Percentiles rank a stretch among this genome's conserved stretches.
Conservation (phyloP, 331 rosid genomes). For the Stylosanthes scabra region DNA sequence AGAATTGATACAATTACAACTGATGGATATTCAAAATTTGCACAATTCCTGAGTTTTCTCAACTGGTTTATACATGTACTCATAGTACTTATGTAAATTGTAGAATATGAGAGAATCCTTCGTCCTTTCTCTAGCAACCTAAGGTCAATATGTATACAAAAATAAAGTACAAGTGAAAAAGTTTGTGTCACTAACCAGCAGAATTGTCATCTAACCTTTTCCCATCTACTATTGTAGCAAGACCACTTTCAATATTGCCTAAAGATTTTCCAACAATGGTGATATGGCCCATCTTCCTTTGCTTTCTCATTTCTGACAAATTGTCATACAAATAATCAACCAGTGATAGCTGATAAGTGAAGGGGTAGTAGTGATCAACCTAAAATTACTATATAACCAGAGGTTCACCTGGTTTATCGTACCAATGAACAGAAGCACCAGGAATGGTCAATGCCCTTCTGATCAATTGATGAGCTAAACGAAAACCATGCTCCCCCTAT, state of each 20-base stretch:
- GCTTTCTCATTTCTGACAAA: constrained; percentile 81
- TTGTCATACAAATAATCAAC: constrained; percentile 15
- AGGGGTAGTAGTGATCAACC: constrained; percentile 9
- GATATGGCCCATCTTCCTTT: constrained; percentile 91
- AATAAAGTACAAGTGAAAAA: constrained; percentile 5
- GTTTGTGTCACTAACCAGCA: constrained; percentile 54
- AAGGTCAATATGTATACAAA: constrained; percentile 18
- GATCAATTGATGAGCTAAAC: constrained; percentile 73
- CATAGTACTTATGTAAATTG: neutral
- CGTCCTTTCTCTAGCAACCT: constrained; percentile 22
- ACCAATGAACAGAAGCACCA: constrained; percentile 90
- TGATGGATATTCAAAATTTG: constrained; percentile 23
- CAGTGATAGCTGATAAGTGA: constrained; percentile 11
- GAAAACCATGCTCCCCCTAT: constrained; percentile 87
- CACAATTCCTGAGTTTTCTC: neutral
- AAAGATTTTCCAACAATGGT: constrained; percentile 79
- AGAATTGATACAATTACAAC: constrained; percentile 6
- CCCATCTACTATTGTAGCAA: constrained; percentile 51
- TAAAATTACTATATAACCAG: constrained; percentile 25
- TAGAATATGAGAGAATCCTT: neutral
- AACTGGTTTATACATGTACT: neutral
- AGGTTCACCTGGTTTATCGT: constrained; percentile 85
- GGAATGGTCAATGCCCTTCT: constrained; percentile 68
- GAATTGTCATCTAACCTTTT: constrained; percentile 49
- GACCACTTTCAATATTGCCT: constrained; percentile 54